Evolutionary conservation across 106 monocot genomes (phyloP), one percentile per base, ranked within the genome.

Genomic region (Dioscorea zingiberensis): DNA sequence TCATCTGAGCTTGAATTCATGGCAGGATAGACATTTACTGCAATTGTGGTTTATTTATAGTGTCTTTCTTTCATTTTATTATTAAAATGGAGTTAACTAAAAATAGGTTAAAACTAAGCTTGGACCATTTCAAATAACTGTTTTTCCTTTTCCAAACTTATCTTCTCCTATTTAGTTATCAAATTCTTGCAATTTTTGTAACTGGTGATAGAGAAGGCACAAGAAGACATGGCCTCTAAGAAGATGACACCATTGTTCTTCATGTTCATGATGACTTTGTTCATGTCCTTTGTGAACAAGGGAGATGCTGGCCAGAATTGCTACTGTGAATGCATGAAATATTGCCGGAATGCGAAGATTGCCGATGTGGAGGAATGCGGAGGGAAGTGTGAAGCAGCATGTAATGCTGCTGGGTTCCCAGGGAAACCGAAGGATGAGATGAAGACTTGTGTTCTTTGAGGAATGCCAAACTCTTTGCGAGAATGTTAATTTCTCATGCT

Each of bases 281-380:
- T 63, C 14, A 21, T 69, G 4, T 69, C 69, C 9, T 57, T 54
- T 2, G 27, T 63, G 24, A 55, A 54, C 25, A 46, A 3, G 47
- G 51, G 62, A 10, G 76, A 64, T 21, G 69, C 69, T 21, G 62
- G 56, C 3, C 76, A 76, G 38, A 69, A 58, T 25, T 76, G 76
- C 55, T 76, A 53, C 38, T 76, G 68, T 23, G 69, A 76, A 47
- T 76, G 76, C 69, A 24, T 76, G 55, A 76, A 62, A 17, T 25
- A 55, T 18, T 76, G 69, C 62, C 8, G 69, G 13, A 38, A 61
- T 0, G 12, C 21, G 28, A 22, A 22, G 15, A 30, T 38, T 5
- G n/a, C 4, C 21, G 44, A 24, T 6, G 0, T 21, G 3, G 14
- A 55, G 38, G 21, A 55, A 14, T 69, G 76, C 47, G 25, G 7